Base-by-base conservation (phyloP, 768 basidiomycete genomes). In the Leccinellum luteum region DNA sequence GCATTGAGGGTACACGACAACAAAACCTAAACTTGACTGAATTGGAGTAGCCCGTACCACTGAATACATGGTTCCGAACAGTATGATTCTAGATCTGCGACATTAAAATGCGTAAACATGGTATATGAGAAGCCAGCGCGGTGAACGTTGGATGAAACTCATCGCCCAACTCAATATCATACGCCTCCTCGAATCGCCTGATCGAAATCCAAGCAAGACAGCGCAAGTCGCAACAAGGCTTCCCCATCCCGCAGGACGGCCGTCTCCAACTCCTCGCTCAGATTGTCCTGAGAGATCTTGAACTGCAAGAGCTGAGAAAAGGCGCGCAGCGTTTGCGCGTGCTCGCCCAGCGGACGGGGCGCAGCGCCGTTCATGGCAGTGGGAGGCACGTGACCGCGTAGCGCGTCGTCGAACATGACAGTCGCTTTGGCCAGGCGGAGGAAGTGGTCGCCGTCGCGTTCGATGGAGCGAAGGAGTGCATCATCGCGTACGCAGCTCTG, bases 1-100 rank as follows among this genome's bases (percentile, higher is more conserved):
- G 52, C 66, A 32, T 56, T 73, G 17, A 77, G 78, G 59, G 70
- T 79, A 51, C 75, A 79, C 31, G 84, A 85, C 13, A 87, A 86
- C 73, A 86, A 85, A 60, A 86, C 87, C 66, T 86, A 64, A 79
- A 21, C 19, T 8, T 6, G 32, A 31, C n/a, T 13, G 28, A 57
- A 14, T 35, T 53, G 6, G n/a, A 54, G 30, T 49, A 47, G 47
- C 50, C 51, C 60, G 57, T 62, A 62, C 21, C 15, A 28, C 8
- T 41, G n/a, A 41, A 51, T 56, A 56, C 48, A 50, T 1, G 15
- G 47, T 21, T 50, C 15, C 12, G 6, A n/a, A 34, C 31, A 25
- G 14, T 27, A 19, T 3, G 3, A 19, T 48, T 38, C 45, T 7
- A 9, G 27, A 45, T 54, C 51, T 53, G 51, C 34, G 32, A 32